Evolutionary conservation across 2,329 filamentous ascomycete genomes (phyloP).

Genomic region (Lachnellula willkommii): DNA sequence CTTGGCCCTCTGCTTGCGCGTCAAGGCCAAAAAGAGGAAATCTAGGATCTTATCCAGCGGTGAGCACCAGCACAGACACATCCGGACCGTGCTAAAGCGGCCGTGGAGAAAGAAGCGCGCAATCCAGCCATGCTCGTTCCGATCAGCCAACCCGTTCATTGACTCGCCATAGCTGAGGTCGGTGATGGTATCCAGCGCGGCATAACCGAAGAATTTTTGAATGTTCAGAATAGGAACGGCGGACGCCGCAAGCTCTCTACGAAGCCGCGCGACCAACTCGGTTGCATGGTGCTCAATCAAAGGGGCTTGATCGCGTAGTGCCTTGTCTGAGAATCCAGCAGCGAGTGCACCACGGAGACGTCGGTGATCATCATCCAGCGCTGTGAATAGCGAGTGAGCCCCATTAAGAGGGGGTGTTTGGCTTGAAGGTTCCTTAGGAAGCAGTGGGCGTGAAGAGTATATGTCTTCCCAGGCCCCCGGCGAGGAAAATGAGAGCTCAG

Average conservation of each 20-base stretch:
- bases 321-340: slow-evolving; percentile 4
- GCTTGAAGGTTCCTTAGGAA: not conserved
- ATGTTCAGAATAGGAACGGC: not conserved
- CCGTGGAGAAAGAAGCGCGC: not conserved
- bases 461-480: not conserved
- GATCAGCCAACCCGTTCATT: not conserved
- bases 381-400: slow-evolving; percentile 4
- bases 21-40: not conserved
- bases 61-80: not conserved
- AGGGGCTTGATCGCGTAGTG: not conserved
- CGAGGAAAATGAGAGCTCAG: slow-evolving; percentile 10
- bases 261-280: not conserved
- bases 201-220: slow-evolving; percentile 1
- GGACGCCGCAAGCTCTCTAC: not conserved
- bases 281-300: not conserved
- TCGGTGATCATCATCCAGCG: not conserved
- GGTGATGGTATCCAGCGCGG: slow-evolving; percentile 1
- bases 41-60: slow-evolving; percentile 1
- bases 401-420: slow-evolving; percentile 1
- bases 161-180: slow-evolving; percentile 4
- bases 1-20: not conserved
- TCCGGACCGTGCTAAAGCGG: not conserved
- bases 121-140: not conserved
- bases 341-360: not conserved
- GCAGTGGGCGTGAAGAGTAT: not conserved